Conservation (phyloP, 2,329 filamentous ascomycete genomes). For the Alternaria arborescens region DNA sequence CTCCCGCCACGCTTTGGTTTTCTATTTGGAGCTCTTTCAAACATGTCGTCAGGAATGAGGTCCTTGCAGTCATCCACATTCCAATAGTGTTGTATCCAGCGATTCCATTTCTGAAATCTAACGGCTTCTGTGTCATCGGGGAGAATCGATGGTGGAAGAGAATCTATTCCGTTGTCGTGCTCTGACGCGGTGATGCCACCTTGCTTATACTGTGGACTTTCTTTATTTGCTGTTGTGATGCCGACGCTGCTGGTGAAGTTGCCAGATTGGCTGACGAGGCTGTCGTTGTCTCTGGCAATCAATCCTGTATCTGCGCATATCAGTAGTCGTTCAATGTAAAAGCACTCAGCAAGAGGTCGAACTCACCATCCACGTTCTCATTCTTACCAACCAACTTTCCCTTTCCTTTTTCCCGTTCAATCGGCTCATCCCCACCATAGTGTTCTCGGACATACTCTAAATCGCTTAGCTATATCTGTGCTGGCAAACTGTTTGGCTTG, state of each 20-base stretch:
- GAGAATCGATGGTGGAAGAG: neutral
- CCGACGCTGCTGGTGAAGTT: no score
- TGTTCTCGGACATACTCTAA: neutral
- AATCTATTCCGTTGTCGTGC: neutral
- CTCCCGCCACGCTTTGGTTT: neutral
- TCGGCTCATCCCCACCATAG: neutral
- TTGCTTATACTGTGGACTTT: no score
- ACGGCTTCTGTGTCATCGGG: neutral
- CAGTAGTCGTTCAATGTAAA: neutral
- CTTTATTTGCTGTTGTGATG: no score
- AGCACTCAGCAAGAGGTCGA: neutral
- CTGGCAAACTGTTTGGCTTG: neutral
- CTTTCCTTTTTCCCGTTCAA: no score
- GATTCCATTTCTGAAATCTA: neutral
- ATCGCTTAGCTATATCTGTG: neutral
- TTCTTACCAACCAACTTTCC: neutral
- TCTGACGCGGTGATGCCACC: no score
- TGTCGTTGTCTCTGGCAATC: no score
- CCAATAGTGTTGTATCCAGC: neutral
- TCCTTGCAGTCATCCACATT: neutral
- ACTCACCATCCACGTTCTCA: neutral
- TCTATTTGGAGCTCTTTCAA: neutral
- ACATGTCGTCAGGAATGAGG: neutral
- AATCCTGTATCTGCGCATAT: neutral
- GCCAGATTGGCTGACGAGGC: no score